Base-by-base conservation (phyloP, 2,329 filamentous ascomycete genomes). In the Talaromyces marneffei region DNA sequence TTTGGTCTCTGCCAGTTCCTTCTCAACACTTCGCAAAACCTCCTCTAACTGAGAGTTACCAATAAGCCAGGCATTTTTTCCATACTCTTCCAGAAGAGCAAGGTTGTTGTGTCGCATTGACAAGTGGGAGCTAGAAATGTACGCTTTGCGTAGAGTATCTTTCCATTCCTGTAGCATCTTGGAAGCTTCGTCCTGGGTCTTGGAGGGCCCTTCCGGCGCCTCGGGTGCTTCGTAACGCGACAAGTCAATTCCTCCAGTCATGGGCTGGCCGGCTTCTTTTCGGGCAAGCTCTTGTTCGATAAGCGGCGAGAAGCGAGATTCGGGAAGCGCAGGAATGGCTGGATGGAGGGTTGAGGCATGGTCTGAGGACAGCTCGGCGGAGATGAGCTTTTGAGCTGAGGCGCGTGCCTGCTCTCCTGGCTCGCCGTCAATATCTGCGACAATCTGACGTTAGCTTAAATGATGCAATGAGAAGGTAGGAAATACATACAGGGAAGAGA, bases 41-140 rank as follows among this genome's bases (percentile, higher is more conserved):
- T 85, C 84, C 76, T 97, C 93, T 20, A 92, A 75, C 66, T 90
- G 86, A 68, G 87, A 85, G 75, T 99, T 99, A 5, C 85, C 85
- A 8, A 96, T 83, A 60, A 99, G 81, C 93, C 94, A 97, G 9
- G 91, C 88, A 74, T 96, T 96, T 77, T 91, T 91, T 66, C 93
- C 94, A 74, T 87, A 87, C 56, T 82, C 82, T 69, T 94, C 90
- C 20, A 96, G 83, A n/a, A 96, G 81, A 1, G 81, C 78, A 18
- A 96, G 84, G 74, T 87, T 85, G 46, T 82, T 80, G 56, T 82
- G 74, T 27, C 85, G 78, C 56, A 77, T 78, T 2, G 79, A 75
- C 23, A 89, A 77, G 71, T 88, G 87, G 3, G 82, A 80, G 42
- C 80, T 81, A 56, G 81, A 81, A 0, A 80, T 80, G 71, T 87